A percentile compares a stretch with the other conserved stretches of the same genome.
Evolutionary conservation across 768 basidiomycete genomes (phyloP).

Genomic region (Tephrocybe sp.): DNA sequence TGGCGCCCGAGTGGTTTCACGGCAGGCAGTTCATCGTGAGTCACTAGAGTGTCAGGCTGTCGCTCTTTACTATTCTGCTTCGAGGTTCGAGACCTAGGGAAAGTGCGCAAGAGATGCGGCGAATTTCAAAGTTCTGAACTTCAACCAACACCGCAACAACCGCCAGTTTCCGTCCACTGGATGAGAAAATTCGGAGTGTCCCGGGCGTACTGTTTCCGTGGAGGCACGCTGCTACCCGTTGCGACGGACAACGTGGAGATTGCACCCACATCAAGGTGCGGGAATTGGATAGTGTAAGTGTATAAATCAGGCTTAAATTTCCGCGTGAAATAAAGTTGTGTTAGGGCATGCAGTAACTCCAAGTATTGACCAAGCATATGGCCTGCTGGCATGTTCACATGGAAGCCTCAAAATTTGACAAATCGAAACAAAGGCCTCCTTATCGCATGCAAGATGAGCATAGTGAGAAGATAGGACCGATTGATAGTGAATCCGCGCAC

Average conservation of each 20-base stretch:
- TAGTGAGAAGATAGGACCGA: background rate
- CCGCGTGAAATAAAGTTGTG: constrained; percentile 1
- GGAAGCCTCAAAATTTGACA: too few species aligned
- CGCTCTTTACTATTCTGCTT: background rate
- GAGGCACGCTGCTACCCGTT: background rate
- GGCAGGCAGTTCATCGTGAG: background rate
- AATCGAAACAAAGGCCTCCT: too few species aligned
- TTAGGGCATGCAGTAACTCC: too few species aligned
- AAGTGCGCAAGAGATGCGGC: too few species aligned
- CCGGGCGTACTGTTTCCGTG: constrained; percentile 1
- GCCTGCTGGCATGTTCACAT: too few species aligned
- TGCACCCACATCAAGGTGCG: background rate
- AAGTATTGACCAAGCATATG: too few species aligned
- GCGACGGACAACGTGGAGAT: background rate
- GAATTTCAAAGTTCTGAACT: too few species aligned
- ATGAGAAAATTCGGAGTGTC: constrained; percentile 4
- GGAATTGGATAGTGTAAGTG: background rate
- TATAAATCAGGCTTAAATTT: background rate
- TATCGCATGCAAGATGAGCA: background rate
- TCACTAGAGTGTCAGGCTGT: background rate
- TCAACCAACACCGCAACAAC: too few species aligned
- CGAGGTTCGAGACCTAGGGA: too few species aligned
- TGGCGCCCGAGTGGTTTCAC: constrained; percentile 5
- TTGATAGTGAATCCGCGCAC: constrained; percentile 10
- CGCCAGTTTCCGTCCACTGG: background rate